These are phyloP conservation scores for Globisporangium splendens DNA, from an alignment of 352 stramenopile species.

Conservation along the genomic window DNA sequence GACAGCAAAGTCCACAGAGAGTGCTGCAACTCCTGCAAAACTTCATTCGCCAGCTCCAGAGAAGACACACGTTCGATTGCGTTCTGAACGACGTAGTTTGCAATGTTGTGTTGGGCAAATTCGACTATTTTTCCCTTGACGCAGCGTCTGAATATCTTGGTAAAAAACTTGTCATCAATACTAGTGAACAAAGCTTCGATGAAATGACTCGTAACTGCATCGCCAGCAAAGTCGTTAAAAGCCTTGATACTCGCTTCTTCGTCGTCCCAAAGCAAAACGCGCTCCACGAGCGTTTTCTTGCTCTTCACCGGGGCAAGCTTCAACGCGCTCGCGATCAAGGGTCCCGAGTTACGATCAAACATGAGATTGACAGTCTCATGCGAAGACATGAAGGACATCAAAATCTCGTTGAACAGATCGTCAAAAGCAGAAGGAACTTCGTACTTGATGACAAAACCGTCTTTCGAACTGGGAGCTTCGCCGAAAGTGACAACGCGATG, in stretches of 20 bases:
- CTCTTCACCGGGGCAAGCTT: conserved; percentile 54
- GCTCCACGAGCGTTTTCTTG: conserved; percentile 45
- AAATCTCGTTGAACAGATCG: conserved; percentile 54
- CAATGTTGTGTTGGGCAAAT: conserved; percentile 67
- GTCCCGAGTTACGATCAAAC: conserved; percentile 74
- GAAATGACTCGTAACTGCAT: conserved; percentile 76
- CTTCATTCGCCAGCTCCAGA: conserved; percentile 36
- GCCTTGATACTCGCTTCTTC: conserved; percentile 37
- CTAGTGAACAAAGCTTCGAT: conserved; percentile 61
- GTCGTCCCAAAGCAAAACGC: conserved; percentile 74
- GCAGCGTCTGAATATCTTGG: conserved; percentile 61
- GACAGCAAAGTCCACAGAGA: conserved; percentile 69
- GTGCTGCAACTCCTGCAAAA: conserved; percentile 54
- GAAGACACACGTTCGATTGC: conserved; percentile 49
- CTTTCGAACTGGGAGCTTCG: conserved; percentile 31
- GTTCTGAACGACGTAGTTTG: conserved; percentile 84
- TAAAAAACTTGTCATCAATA: conserved; percentile 64
- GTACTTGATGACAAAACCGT: conserved; percentile 34
- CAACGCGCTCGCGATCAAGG: conserved; percentile 57
- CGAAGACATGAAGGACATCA: conserved; percentile 41
- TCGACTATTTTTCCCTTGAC: conserved; percentile 59
- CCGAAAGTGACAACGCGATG: conserved; percentile 65
- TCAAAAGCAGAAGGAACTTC: conserved; percentile 54
- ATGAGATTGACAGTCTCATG: conserved; percentile 57
- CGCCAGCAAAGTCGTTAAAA: conserved; percentile 69